Conservation (phyloP, 305 asterid species). For the Fraxinus paxiana region DNA sequence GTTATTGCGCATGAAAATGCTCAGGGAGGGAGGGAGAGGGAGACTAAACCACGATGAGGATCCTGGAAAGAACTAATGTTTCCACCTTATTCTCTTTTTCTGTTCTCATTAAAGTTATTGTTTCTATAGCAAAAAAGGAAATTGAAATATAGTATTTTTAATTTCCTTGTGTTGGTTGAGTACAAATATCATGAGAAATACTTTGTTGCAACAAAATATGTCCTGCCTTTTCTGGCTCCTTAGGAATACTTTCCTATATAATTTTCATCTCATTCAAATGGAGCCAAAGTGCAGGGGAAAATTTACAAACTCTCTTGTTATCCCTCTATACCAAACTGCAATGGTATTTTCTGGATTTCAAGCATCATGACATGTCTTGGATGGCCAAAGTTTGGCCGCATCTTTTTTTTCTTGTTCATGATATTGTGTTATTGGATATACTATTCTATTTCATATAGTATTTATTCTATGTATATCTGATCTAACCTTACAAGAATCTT, state of each 20-base stretch:
- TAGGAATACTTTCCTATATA: background rate
- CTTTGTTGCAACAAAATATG: background rate
- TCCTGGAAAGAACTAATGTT: too few species aligned
- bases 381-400: background rate
- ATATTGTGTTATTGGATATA: background rate
- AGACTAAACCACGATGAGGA: too few species aligned
- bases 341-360: background rate
- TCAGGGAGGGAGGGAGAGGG: background rate
- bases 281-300: slow-evolving; percentile 5
- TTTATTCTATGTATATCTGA: slow-evolving; percentile 13
- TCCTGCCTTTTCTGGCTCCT: background rate
- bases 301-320: background rate
- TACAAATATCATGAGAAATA: background rate
- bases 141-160: background rate
- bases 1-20: background rate
- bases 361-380: background rate
- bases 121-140: slow-evolving; percentile 7
- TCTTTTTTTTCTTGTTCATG: background rate
- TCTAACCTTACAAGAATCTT: slow-evolving; percentile 26
- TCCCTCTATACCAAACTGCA: background rate
- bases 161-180: background rate
- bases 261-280: background rate
- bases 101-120: background rate
- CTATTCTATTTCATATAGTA: slow-evolving; percentile 4
- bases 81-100: too few species aligned